Evolutionary conservation across 495 filamentous ascomycete species (phyloP), one percentile per base, ranked within the genome.

Genomic region (Penicillium waksmanii): DNA sequence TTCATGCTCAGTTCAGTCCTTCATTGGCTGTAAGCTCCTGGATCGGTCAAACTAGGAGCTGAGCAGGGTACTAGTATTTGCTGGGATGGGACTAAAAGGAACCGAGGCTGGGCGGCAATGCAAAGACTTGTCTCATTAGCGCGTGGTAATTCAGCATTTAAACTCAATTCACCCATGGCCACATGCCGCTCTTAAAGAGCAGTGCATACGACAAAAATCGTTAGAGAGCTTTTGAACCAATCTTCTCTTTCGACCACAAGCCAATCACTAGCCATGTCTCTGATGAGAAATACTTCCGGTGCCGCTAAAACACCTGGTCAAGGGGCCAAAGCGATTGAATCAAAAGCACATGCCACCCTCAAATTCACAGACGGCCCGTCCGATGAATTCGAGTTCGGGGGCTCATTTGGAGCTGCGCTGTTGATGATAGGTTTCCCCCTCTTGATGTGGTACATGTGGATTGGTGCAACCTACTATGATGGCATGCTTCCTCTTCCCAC

Each of bases 401-500:
- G 94, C 53, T 83, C 90, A 8, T 75, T 78, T 23, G 93, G 93
- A 47, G 85, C 89, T 21, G 70, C 70, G 18, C 76, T 82, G 44
- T 85, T 96, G 79, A 98, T 98, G 91, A 74, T 91, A 55, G 88
- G 85, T 51, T 98, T 97, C 73, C 94, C 94, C 17, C 35, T 87
- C 23, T 77, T 97, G 51, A 98, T 98, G 94, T 98, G 88, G 80
- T 97, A 96, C 77, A 93, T 97, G 91, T 98, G 91, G 89, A 87
- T 96, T 67, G 94, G 94, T 27, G 89, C 93, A 10, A 91, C 86
- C 8, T 91, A 92, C 75, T 98, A 96, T 73, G 79, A 90, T 70
- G 92, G 92, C 44, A 82, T 88, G 56, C 75, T 94, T n/a, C 94
- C 94, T 15, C 68, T 77, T 36, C 92, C 86, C 12, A 72, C 75